Conservation (phyloP, 2,329 filamentous ascomycete species). For the Lecanosticta acicola region DNA sequence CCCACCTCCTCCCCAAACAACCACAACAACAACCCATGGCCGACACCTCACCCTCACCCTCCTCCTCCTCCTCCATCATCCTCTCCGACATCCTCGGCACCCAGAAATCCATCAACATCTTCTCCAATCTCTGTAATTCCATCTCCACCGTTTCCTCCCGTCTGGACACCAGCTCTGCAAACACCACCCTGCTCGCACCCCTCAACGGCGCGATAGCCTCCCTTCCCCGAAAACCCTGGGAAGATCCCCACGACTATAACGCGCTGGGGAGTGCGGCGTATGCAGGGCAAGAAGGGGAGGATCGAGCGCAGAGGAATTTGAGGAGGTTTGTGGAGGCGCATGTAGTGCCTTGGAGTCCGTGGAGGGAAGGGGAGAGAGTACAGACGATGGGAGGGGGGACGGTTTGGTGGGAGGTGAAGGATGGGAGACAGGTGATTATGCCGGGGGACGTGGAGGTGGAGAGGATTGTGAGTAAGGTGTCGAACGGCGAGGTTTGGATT, state of each 20-base stretch:
- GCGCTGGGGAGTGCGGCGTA: slow-evolving; percentile 65
- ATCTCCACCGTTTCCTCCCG: slow-evolving; percentile 63
- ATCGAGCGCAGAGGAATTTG: slow-evolving; percentile 71
- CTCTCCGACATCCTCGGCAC: slow-evolving; percentile 80
- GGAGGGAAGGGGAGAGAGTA: slow-evolving; percentile 62
- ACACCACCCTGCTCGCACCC: slow-evolving; percentile 83
- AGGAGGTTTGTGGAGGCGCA: slow-evolving; percentile 80
- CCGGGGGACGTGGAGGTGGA: slow-evolving; percentile 75
- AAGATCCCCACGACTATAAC: slow-evolving; percentile 66
- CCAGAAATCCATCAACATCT: slow-evolving; percentile 74
- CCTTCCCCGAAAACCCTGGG: slow-evolving; percentile 83
- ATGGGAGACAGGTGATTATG: slow-evolving; percentile 61
- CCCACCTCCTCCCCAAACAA: slow-evolving; percentile 6
- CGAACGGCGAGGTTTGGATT: slow-evolving; percentile 87
- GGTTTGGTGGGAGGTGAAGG: slow-evolving; percentile 75
- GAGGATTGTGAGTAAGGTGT: slow-evolving; percentile 66
- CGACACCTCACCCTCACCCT: slow-evolving; percentile 8
- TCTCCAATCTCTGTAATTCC: slow-evolving; percentile 73
- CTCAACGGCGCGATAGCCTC: slow-evolving; percentile 73
- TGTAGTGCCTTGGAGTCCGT: slow-evolving; percentile 68
- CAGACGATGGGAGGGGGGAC: slow-evolving; percentile 63
- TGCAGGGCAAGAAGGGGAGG: slow-evolving; percentile 65
- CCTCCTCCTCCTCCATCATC: slow-evolving; percentile 47
- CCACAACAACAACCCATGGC: slow-evolving; percentile 21
- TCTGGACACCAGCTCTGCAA: slow-evolving; percentile 59